Base-by-base conservation (phyloP, 202 grass and related monocot genomes). In the Saccharum hybrid region DNA sequence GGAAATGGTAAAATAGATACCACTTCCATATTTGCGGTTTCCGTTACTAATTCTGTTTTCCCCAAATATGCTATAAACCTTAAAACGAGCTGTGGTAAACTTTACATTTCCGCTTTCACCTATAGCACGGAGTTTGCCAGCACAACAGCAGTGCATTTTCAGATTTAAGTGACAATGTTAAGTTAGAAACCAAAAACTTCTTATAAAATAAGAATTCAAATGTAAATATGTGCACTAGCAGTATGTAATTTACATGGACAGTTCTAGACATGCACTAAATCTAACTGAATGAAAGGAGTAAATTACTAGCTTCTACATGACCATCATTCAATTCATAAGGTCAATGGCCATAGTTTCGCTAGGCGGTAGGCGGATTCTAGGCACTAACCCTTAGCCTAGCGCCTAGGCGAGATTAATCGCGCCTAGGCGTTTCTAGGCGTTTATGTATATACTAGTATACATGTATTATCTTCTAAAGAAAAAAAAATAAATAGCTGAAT, bases 301-400 rank as follows among this genome's bases (percentile, higher is more conserved):
- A 76, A 77, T 30, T 75, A 30, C 64, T 61, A 77, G n/a, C 34
- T 41, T 77, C n/a, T 31, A 73, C 28, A 79, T 14, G 41, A n/a
- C 10, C 52, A 80, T 39, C 19, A 21, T 83, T 74, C 28, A 83
- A 22, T 34, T 62, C 51, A 46, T 34, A 43, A 7, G 10, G 18
- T 63, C 26, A 46, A 45, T 33, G 36, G 2, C 30, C 26, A 28
- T 28, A 28, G 26, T 28, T 28, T 28, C 26, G 26, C 26, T 28
- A 28, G 26, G 26, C 26, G 26, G 26, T 28, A 28, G 26, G 26
- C 26, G 26, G 26, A 28, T 28, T 28, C 26, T 28, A 28, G 26
- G 26, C 26, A 1, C 26, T 28, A 28, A 28, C 26, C 26, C 26
- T 28, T 28, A 28, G 26, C 26, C 26, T 28, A 28, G 26, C 26